Conservation (phyloP, 1,284 basidiomycete species). For the Ganoderma lucidum region DNA sequence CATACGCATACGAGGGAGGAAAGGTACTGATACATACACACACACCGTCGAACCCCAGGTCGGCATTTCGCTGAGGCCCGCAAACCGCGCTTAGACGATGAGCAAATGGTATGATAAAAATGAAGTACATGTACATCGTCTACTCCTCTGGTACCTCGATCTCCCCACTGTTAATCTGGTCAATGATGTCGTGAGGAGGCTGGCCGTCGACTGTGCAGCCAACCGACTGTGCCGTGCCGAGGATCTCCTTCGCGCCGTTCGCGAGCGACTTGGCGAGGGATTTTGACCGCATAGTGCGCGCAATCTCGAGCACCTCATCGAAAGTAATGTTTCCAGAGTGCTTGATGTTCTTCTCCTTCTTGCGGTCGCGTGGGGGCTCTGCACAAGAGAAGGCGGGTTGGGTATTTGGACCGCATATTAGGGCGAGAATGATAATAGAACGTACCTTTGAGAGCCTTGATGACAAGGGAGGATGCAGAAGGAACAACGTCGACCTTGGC, state of each 20-base stretch:
- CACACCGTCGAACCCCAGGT: neutral
- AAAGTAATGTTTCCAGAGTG: slow-evolving; percentile 96
- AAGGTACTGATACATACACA: slow-evolving; percentile 18
- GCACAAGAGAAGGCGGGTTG: slow-evolving; percentile 16
- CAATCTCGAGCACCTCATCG: slow-evolving; percentile 96
- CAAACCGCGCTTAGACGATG: slow-evolving; percentile 12
- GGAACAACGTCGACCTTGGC: slow-evolving; percentile 97
- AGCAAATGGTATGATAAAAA: slow-evolving; percentile 30
- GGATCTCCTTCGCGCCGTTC: slow-evolving; percentile 93
- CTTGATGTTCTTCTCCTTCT: slow-evolving; percentile 99
- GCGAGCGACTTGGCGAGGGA: slow-evolving; percentile 94
- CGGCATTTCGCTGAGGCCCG: neutral
- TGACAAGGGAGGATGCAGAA: slow-evolving; percentile 97
- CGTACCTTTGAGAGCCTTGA: slow-evolving; percentile 96
- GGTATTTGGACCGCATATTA: neutral
- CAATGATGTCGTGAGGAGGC: slow-evolving; percentile 95
- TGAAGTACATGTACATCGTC: slow-evolving; percentile 31
- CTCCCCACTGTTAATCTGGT: slow-evolving; percentile 95
- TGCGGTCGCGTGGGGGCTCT: slow-evolving; percentile 99
- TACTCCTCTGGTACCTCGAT: slow-evolving; percentile 94
- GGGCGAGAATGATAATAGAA: slow-evolving; percentile 10
- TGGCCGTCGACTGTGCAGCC: slow-evolving; percentile 97
- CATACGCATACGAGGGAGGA: neutral
- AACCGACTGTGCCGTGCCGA: slow-evolving; percentile 93
- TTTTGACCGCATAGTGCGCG: slow-evolving; percentile 96